phyloP scores from a whole-genome alignment of 164 flowering plant genomes.

The Vitis riparia region DNA sequence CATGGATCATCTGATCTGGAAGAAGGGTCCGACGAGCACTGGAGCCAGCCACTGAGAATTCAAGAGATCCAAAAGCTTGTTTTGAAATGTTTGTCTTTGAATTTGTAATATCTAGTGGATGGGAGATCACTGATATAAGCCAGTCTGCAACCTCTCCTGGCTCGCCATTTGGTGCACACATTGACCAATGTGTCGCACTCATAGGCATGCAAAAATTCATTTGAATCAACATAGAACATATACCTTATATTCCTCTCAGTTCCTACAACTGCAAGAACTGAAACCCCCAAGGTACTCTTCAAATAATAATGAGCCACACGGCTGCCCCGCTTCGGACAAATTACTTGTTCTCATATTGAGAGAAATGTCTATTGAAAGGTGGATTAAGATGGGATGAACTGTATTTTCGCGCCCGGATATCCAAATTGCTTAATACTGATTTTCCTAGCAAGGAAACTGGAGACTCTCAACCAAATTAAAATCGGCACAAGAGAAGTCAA shows the following conservation, averaged over 20 bases:
- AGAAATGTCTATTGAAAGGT: too few species aligned
- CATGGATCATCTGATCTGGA: slow-evolving; percentile 25
- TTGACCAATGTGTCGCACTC: slow-evolving; percentile 10
- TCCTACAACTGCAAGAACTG: slow-evolving; percentile 31
- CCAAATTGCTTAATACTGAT: too few species aligned
- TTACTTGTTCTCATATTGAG: too few species aligned
- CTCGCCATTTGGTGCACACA: slow-evolving; percentile 28
- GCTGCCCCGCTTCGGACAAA: too few species aligned
- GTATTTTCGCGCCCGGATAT: too few species aligned
- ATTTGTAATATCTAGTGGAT: slow-evolving; percentile 11
- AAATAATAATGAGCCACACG: too few species aligned
- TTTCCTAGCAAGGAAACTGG: too few species aligned
- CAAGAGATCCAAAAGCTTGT: slow-evolving; percentile 17
- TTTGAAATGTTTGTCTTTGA: slow-evolving; percentile 8
- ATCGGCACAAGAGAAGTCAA: too few species aligned
- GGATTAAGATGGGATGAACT: too few species aligned
- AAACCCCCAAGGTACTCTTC: too few species aligned
- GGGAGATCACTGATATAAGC: slow-evolving; percentile 22
- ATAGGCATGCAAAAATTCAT: slow-evolving; percentile 17
- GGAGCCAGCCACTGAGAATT: background rate
- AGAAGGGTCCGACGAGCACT: slow-evolving; percentile 5
- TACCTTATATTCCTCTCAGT: slow-evolving; percentile 39
- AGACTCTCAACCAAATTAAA: too few species aligned
- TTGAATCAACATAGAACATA: slow-evolving; percentile 26
- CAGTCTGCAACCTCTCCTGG: slow-evolving; percentile 37